phyloP scores from a whole-genome alignment of 1,284 basidiomycete species.

The Trametes sp. region DNA sequence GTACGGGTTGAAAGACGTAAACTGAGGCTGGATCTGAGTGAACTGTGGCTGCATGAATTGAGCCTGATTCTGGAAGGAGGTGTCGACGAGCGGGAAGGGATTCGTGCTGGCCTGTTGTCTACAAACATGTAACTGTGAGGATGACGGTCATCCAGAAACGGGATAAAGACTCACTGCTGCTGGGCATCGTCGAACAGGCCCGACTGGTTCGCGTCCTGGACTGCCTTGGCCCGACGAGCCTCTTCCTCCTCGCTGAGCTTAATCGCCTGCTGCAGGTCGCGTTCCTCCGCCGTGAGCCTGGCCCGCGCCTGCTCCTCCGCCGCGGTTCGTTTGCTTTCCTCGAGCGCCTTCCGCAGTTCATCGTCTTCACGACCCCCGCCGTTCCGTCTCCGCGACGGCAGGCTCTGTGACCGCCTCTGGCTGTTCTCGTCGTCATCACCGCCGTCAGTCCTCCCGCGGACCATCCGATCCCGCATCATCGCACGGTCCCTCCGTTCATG shows the following conservation, averaged over 20 bases:
- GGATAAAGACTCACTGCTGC: conserved; percentile 60
- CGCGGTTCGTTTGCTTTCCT: conserved; percentile 83
- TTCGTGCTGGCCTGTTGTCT: conserved; percentile 45
- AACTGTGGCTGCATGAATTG: conserved; percentile 67
- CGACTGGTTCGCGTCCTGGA: conserved; percentile 79
- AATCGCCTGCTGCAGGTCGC: conserved; percentile 82
- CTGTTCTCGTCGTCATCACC: conserved; percentile 60
- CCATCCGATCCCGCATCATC: conserved; percentile 95
- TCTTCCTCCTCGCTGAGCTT: conserved; percentile 91
- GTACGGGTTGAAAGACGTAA: conserved; percentile 95
- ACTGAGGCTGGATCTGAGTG: conserved; percentile 73
- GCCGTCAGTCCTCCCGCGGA: conserved; percentile 61
- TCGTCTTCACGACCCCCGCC: conserved; percentile 71
- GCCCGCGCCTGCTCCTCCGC: conserved; percentile 76
- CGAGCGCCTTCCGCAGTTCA: conserved; percentile 84
- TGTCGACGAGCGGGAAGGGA: conserved; percentile 75
- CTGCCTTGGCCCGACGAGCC: conserved; percentile 67
- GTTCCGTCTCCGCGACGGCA: conserved; percentile 37
- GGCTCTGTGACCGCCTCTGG: conserved; percentile 52
- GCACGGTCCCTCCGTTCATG: conserved; percentile 88
- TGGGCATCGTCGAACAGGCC: conserved; percentile 88
- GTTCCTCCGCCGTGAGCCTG: conserved; percentile 68
- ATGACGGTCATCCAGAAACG: not conserved
- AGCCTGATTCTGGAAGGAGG: conserved; percentile 55
- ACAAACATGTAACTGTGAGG: not conserved